Percentiles rank a stretch among this genome's conserved stretches.
Conservation (phyloP, 805 yeast species). For the Ogataea paradorogensis region DNA sequence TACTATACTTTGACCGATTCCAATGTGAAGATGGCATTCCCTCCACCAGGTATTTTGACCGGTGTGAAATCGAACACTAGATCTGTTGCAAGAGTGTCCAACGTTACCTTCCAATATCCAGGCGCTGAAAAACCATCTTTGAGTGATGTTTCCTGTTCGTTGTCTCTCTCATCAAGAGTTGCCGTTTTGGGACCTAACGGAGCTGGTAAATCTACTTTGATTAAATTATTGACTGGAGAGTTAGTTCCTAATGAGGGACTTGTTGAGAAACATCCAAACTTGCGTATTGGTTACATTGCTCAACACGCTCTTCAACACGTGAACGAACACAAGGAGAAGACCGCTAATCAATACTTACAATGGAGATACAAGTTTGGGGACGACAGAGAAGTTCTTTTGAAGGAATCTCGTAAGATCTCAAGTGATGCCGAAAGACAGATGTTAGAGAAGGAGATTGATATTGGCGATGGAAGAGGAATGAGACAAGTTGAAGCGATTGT, state of each 20-base stretch:
- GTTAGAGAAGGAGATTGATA: conserved; percentile 74
- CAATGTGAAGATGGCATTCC: conserved; percentile 95
- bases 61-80: conserved; percentile 95
- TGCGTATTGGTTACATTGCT: conserved; percentile 97
- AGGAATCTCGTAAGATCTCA: conserved; percentile 86
- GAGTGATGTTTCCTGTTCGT: conserved; percentile 76
- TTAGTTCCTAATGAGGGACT: conserved; percentile 80
- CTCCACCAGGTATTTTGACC: conserved; percentile 96
- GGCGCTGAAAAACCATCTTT: conserved; percentile 85
- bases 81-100: conserved; percentile 69
- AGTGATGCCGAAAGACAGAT: conserved; percentile 67
- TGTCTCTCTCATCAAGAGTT: conserved; percentile 92
- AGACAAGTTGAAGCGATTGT: conserved; percentile 91
- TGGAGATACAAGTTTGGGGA: conserved; percentile 99
- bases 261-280: conserved; percentile 96
- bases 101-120: conserved; percentile 87
- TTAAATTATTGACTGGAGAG: conserved; percentile 91
- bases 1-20: conserved; percentile 92
- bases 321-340: conserved; percentile 94
- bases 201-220: conserved; percentile 97
- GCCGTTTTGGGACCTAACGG: conserved; percentile 98
- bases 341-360: conserved; percentile 95
- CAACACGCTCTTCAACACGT: conserved; percentile 98
- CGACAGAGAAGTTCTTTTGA: conserved; percentile 92
- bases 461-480: conserved; percentile 80